Base-by-base conservation (phyloP, 257 asterid species). In the Jasminum sambac region DNA sequence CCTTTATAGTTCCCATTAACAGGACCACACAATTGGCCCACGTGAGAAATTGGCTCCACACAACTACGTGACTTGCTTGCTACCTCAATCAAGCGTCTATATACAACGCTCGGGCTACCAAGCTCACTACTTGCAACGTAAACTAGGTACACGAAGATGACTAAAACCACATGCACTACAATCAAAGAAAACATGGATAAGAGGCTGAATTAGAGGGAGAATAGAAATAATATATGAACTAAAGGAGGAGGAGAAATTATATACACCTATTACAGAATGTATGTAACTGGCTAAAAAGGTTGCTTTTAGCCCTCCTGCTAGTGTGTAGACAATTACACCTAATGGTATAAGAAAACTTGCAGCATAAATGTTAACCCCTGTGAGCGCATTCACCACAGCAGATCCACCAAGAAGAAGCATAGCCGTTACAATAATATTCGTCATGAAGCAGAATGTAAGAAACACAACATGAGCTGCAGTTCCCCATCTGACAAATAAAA, bases 351-450 rank as follows among this genome's bases (percentile, higher is more conserved):
- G 93, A 30, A 92, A 92, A 73, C 98, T 92, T 5, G 98, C 98
- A 25, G 96, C 97, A 21, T 92, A 92, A 43, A 92, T 87, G 73
- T 92, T 84, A 38, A 92, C 97, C n/a, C 92, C 96, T 0, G 98
- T 90, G 41, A 92, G 93, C 24, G 97, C 98, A 76, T 80, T 92
- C 72, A 90, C 97, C 0, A 92, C 96, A 4, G 97, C 96, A 1
- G 98, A 92, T 48, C 98, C 98, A 24, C 98, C 97, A 6, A 92
- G 98, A 50, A 92, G 95, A 63, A 92, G 88, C 98, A 92, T 92
- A 66, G 98, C 98, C 5, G 97, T 92, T 7, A 92, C 98, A 19
- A 87, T 92, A 21, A 90, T 87, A 77, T 92, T 90, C 8, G 97
- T 92, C 92, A 87, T 65, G 86, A 92, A 89, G 85, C 98, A 92